A percentile compares a stretch with the other conserved stretches of the same genome.
These are phyloP conservation scores for Bryum argenteum DNA, from an alignment of 225 moss, liverwort and hornwort genomes.

Conservation along the genomic window DNA sequence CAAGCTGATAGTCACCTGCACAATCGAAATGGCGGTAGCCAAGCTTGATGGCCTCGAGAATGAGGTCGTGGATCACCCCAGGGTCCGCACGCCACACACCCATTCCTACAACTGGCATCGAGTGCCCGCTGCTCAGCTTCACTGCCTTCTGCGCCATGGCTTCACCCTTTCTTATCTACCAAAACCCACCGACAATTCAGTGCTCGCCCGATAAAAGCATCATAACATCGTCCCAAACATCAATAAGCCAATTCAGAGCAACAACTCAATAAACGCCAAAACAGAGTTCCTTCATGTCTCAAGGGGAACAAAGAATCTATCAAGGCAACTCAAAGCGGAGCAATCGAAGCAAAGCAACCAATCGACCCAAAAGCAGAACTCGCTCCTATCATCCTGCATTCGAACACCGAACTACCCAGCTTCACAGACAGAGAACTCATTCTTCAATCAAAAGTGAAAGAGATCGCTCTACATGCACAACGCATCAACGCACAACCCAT, in stretches of 20 bases:
- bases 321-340: too few relatives aligned
- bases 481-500: background rate
- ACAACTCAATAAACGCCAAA: background rate
- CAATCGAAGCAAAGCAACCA: too few relatives aligned
- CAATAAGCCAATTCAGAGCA: background rate
- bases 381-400: background rate
- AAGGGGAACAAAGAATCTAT: background rate
- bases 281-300: background rate
- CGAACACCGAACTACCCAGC: background rate
- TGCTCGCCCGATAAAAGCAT: background rate
- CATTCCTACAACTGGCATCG: slow-evolving; percentile 76
- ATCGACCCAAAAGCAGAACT: too few relatives aligned
- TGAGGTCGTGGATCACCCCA: slow-evolving; percentile 64
- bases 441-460: slow-evolving; percentile 8
- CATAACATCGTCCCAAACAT: background rate
- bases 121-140: slow-evolving; percentile 68
- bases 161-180: slow-evolving; percentile 12
- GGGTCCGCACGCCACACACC: slow-evolving; percentile 94
- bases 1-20: slow-evolving; percentile 57
- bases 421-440: background rate
- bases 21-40: slow-evolving; percentile 98
- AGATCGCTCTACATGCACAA: background rate
- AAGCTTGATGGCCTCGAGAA: slow-evolving; percentile 76
- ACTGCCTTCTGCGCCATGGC: slow-evolving; percentile 46
- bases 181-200: slow-evolving; percentile 5